Percentiles rank a stretch among this genome's conserved stretches.
Conservation (phyloP, 176 grass and related monocot genomes). For the Musa itinerans region DNA sequence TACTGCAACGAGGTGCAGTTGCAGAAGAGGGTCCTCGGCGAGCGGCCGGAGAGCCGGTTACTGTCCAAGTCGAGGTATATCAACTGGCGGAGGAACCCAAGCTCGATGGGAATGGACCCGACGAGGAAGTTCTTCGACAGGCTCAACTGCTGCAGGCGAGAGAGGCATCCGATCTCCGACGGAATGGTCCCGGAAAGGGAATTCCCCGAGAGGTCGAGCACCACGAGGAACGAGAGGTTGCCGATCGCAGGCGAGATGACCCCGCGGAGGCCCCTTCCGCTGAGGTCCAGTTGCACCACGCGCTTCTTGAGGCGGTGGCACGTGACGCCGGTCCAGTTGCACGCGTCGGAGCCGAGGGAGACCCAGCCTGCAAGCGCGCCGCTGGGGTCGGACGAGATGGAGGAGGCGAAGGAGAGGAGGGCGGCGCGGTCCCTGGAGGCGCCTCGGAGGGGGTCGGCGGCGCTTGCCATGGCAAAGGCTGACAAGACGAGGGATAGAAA, state of each 20-base stretch:
- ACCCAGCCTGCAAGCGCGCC: slow-evolving; percentile 34
- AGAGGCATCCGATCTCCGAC: slow-evolving; percentile 39
- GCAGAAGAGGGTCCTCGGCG: slow-evolving; percentile 61
- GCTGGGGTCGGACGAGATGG: slow-evolving; percentile 32
- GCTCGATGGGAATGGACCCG: slow-evolving; percentile 43
- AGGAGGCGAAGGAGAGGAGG: slow-evolving; percentile 42
- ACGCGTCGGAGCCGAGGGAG: slow-evolving; percentile 20
- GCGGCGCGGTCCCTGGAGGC: slow-evolving; percentile 28
- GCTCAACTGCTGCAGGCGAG: slow-evolving; percentile 45
- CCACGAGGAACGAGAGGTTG: slow-evolving; percentile 52
- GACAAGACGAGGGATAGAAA: not conserved
- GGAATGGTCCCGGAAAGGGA: slow-evolving; percentile 41
- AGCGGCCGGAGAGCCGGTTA: slow-evolving; percentile 47
- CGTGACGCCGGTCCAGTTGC: slow-evolving; percentile 67
- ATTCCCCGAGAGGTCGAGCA: slow-evolving; percentile 74
- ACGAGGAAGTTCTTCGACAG: slow-evolving; percentile 38
- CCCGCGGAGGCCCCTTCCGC: slow-evolving; percentile 36
- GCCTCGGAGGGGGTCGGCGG: not conserved
- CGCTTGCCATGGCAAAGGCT: not conserved
- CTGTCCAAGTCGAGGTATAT: slow-evolving; percentile 56
- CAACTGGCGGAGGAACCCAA: slow-evolving; percentile 32
- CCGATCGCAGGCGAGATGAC: slow-evolving; percentile 40
- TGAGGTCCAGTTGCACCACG: slow-evolving; percentile 42
- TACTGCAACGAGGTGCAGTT: slow-evolving; percentile 68
- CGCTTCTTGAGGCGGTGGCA: slow-evolving; percentile 31